These are phyloP conservation scores for Citrullus amarus DNA, from an alignment of 306 rosid species.

Conservation along the genomic window DNA sequence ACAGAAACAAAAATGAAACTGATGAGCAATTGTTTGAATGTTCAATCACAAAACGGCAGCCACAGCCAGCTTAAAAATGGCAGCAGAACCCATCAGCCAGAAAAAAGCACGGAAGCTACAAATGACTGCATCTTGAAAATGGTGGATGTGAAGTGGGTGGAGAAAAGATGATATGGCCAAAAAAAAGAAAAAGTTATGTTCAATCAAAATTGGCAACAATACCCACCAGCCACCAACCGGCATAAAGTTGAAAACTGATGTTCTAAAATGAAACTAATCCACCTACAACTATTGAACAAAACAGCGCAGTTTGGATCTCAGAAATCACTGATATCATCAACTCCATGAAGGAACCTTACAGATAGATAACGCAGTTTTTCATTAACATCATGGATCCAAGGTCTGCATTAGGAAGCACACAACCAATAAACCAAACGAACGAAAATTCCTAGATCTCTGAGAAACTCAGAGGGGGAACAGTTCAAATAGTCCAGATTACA, in stretches of 20 bases:
- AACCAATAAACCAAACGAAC: background rate
- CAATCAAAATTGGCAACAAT: background rate
- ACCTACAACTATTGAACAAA: background rate
- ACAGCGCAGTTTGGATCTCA: constrained; percentile 12
- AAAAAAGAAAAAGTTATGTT: background rate
- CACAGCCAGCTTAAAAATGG: background rate
- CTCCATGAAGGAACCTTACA: constrained; percentile 16
- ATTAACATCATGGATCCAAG: constrained; percentile 31
- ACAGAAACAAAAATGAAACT: background rate
- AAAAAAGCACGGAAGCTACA: background rate
- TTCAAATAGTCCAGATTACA: background rate
- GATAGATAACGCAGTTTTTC: constrained; percentile 48
- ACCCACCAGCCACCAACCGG: background rate
- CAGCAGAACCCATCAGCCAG: background rate
- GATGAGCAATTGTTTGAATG: background rate
- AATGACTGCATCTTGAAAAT: background rate
- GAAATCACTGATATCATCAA: constrained; percentile 16
- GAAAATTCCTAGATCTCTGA: background rate
- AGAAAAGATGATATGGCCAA: background rate
- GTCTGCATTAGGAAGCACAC: background rate
- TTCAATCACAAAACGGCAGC: background rate
- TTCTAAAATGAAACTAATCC: background rate
- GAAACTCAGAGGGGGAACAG: background rate
- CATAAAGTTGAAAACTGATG: background rate
- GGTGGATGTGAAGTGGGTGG: background rate